phyloP scores from a whole-genome alignment of 441 rosid species.

The Adansonia rubrostipa region DNA sequence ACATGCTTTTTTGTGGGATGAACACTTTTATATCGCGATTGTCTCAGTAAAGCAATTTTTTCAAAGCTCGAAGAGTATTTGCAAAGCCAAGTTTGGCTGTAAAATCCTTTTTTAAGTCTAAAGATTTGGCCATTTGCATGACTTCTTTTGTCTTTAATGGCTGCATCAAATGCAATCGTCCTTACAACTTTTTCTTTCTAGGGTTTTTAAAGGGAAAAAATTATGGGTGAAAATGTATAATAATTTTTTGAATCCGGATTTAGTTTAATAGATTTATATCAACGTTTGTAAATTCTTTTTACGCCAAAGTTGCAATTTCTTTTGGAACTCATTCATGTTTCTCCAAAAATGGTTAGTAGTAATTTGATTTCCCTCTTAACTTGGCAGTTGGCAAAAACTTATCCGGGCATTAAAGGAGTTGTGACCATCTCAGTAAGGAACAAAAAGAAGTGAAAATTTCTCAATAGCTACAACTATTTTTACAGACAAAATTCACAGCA shows the following conservation, averaged over 20 bases:
- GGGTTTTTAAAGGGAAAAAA: too few species aligned
- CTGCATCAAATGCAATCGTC: not conserved
- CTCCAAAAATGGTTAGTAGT: too few species aligned
- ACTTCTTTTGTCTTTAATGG: constrained; percentile 2
- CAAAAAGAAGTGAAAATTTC: not conserved
- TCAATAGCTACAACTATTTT: not conserved
- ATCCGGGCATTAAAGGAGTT: too few species aligned
- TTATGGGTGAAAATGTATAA: too few species aligned
- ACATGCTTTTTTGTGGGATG: constrained; percentile 40
- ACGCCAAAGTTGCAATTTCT: too few species aligned
- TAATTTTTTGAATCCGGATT: too few species aligned
- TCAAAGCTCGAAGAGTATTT: constrained; percentile 30
- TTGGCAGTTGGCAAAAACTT: too few species aligned
- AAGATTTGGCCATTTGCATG: not conserved
- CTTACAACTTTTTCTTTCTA: not conserved
- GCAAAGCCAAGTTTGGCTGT: constrained; percentile 22
- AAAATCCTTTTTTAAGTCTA: not conserved
- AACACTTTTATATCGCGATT: constrained; percentile 27
- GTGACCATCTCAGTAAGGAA: not conserved
- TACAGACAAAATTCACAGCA: not conserved
- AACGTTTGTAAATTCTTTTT: too few species aligned
- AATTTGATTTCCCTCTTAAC: too few species aligned
- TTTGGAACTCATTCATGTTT: too few species aligned
- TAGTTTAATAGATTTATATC: too few species aligned
- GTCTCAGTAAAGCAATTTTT: constrained; percentile 23